Percentiles rank a stretch among this genome's conserved stretches.
phyloP scores from a whole-genome alignment of 164 flowering plant genomes.

The Dillenia suffruticosa region DNA sequence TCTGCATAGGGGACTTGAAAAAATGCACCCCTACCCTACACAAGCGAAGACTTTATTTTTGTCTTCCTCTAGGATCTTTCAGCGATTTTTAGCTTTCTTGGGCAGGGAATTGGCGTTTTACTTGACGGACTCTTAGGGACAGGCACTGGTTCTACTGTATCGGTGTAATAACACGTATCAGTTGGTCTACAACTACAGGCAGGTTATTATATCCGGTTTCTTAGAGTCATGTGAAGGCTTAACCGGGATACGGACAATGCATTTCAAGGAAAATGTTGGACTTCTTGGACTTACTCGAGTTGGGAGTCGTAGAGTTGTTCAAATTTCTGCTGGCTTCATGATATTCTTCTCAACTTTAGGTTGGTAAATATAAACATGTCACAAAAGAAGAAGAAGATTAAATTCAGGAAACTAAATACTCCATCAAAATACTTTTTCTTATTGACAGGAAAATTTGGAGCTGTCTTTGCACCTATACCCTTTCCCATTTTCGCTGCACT shows the following conservation, averaged over 20 bases:
- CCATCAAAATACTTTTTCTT: neutral
- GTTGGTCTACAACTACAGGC: constrained; percentile 4
- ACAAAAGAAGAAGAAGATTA: too few species aligned
- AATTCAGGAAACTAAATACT: neutral
- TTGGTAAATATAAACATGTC: constrained; percentile 17
- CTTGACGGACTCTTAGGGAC: constrained; percentile 95
- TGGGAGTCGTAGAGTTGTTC: constrained; percentile 98
- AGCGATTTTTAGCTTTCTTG: neutral
- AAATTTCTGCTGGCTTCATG: constrained; percentile 97
- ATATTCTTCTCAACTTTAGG: constrained; percentile 91
- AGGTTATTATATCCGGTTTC: neutral
- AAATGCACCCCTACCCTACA: too few species aligned
- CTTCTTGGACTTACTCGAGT: constrained; percentile 95
- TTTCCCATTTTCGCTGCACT: constrained; percentile 90
- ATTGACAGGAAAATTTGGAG: constrained; percentile 95
- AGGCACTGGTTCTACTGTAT: constrained; percentile 83
- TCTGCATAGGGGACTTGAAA: too few species aligned
- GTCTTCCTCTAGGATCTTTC: too few species aligned
- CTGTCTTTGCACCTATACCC: constrained; percentile 97
- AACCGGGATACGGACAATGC: constrained; percentile 7
- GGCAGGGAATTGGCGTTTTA: constrained; percentile 88
- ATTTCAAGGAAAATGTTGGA: constrained; percentile 90
- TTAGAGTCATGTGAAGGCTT: constrained; percentile 4
- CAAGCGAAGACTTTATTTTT: too few species aligned
- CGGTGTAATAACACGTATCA: constrained; percentile 61